These are phyloP conservation scores for Ustilago tritici DNA, from an alignment of 1,284 basidiomycete genomes.

Conservation along the genomic window DNA sequence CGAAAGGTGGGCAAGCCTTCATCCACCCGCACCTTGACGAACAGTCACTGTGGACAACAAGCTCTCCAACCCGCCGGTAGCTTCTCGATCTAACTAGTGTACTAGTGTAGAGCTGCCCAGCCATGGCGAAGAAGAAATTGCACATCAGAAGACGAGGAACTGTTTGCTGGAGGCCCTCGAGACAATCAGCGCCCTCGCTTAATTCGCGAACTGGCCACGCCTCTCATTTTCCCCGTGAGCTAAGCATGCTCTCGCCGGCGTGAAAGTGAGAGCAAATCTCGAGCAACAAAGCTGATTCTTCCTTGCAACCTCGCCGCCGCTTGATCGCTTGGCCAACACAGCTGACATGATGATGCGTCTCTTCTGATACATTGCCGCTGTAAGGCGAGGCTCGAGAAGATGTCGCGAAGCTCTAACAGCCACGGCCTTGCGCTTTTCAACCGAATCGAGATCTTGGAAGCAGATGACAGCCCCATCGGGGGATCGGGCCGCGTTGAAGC, in stretches of 20 bases:
- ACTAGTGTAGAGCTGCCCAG: neutral
- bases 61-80: neutral
- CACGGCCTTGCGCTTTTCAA: too few species aligned
- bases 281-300: neutral
- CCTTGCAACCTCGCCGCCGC: neutral
- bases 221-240: neutral
- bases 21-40: neutral
- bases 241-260: neutral
- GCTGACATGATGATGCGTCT: neutral
- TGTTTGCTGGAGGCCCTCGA: neutral
- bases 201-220: conserved; percentile 3
- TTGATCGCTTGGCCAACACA: neutral
- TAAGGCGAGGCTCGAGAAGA: too few species aligned
- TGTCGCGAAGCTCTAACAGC: too few species aligned
- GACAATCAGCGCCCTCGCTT: conserved; percentile 8
- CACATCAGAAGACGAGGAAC: neutral
- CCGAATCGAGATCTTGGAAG: too few species aligned
- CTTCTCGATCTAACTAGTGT: neutral
- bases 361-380: too few species aligned
- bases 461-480: too few species aligned
- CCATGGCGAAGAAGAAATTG: neutral
- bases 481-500: too few species aligned
- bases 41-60: neutral
- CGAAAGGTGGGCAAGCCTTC: neutral
- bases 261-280: neutral